These are phyloP conservation scores for Aspergillus ellipticus DNA, from an alignment of 495 filamentous ascomycete genomes.

Conservation along the genomic window DNA sequence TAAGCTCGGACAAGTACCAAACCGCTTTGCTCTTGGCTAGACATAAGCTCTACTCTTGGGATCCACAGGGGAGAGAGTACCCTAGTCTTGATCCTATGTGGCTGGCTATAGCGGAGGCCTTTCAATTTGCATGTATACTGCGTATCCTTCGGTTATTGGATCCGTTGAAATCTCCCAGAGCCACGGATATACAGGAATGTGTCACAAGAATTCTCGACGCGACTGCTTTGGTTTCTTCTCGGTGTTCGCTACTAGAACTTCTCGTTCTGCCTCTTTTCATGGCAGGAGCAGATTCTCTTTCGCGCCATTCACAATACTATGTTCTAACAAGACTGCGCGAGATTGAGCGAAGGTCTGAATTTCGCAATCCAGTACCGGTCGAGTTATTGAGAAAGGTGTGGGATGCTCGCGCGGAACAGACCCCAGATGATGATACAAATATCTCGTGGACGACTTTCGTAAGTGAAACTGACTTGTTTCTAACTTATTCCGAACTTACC, in stretches of 20 bases:
- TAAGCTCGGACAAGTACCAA: conserved; percentile 19
- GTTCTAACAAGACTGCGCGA: conserved; percentile 26
- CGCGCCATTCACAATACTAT: conserved; percentile 33
- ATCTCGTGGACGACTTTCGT: conserved; percentile 36
- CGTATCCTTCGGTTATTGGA: conserved; percentile 32
- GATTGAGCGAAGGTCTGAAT: conserved; percentile 28
- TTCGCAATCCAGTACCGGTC: conserved; percentile 26
- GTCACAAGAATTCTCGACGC: conserved; percentile 30
- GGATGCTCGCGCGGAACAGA: conserved; percentile 27
- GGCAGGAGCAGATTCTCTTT: conserved; percentile 33
- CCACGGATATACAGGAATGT: conserved; percentile 26
- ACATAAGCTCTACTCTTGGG: conserved; percentile 29
- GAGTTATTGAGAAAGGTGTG: conserved; percentile 31
- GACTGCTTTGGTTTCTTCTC: conserved; percentile 26
- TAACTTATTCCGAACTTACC: conserved; percentile 9
- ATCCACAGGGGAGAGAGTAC: conserved; percentile 19
- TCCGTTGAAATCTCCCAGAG: conserved; percentile 20
- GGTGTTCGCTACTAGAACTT: conserved; percentile 28
- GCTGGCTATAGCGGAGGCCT: conserved; percentile 29
- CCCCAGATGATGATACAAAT: conserved; percentile 24
- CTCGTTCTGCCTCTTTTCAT: conserved; percentile 36
- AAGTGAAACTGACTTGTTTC: conserved; percentile 15
- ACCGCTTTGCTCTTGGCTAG: conserved; percentile 16
- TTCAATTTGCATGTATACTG: conserved; percentile 34
- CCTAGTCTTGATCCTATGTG: conserved; percentile 30